phyloP scores from a whole-genome alignment of 495 filamentous ascomycete species.

The Xanthoparmelia taractica region DNA sequence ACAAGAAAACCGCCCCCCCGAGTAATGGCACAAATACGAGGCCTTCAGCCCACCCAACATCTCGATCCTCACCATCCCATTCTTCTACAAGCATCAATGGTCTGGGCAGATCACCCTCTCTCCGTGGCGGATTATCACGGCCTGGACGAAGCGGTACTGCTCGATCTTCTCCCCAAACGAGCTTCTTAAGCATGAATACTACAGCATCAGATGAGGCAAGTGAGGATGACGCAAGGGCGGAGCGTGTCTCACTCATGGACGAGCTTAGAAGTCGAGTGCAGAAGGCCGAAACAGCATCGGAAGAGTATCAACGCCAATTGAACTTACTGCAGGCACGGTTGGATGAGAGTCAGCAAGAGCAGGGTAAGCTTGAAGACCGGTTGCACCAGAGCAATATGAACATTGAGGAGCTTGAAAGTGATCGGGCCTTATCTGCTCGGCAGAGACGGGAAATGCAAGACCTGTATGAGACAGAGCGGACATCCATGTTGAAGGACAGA shows the following conservation, averaged over 20 bases:
- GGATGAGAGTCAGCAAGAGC: conserved; percentile 77
- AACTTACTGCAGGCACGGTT: conserved; percentile 78
- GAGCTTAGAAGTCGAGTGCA: conserved; percentile 75
- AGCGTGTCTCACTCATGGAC: conserved; percentile 72
- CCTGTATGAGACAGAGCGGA: conserved; percentile 83
- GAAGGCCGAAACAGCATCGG: conserved; percentile 69
- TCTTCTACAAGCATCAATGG: conserved; percentile 19
- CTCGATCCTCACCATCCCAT: conserved; percentile 15
- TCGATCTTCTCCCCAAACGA: conserved; percentile 10
- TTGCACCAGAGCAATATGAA: conserved; percentile 74
- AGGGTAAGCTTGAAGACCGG: conserved; percentile 75
- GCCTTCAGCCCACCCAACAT: conserved; percentile 13
- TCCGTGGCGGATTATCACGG: conserved; percentile 18
- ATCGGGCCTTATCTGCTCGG: conserved; percentile 68
- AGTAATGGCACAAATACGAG: conserved; percentile 13
- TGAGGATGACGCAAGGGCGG: conserved; percentile 55
- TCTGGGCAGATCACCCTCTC: conserved; percentile 18
- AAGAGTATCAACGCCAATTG: conserved; percentile 74
- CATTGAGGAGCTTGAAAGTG: conserved; percentile 69
- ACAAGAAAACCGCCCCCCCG: conserved; percentile 8
- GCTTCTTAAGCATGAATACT: conserved; percentile 8
- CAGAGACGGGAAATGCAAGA: conserved; percentile 82
- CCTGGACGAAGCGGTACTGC: conserved; percentile 19
- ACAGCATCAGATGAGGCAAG: conserved; percentile 21
- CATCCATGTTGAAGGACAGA: conserved; percentile 80